phyloP scores from a whole-genome alignment of 179 eudicot genomes.

The Silene vulgaris region DNA sequence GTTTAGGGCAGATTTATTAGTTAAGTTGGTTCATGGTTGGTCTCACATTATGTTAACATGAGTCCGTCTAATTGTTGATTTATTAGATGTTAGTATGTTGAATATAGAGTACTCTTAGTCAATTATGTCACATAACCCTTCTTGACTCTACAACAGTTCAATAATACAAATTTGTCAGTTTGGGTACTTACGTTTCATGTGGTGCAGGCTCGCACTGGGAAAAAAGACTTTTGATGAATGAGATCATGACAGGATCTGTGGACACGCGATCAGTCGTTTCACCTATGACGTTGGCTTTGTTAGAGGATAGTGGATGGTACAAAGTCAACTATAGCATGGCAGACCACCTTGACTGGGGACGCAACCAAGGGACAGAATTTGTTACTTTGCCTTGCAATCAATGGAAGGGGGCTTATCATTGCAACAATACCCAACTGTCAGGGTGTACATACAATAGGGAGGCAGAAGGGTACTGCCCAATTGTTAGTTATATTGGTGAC shows the following conservation, averaged over 20 bases:
- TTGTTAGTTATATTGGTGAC: conserved; percentile 66
- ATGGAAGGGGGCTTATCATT: conserved; percentile 98
- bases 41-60: background rate
- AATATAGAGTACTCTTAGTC: background rate
- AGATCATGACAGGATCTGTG: conserved; percentile 97
- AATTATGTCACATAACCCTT: background rate
- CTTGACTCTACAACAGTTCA: background rate
- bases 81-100: background rate
- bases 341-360: conserved; percentile 90
- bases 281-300: conserved; percentile 80
- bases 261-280: conserved; percentile 96
- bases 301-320: conserved; percentile 98
- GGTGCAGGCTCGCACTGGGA: conserved; percentile 96
- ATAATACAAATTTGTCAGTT: conserved; percentile 4
- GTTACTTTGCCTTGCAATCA: conserved; percentile 72
- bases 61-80: background rate
- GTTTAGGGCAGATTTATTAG: background rate
- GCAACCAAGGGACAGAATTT: conserved; percentile 84
- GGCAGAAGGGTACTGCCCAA: conserved; percentile 99
- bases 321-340: conserved; percentile 94
- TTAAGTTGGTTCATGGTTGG: background rate
- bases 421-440: conserved; percentile 83
- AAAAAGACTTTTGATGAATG: conserved; percentile 95
- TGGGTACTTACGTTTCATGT: conserved; percentile 18
- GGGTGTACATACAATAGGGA: conserved; percentile 98